Base-by-base conservation (phyloP, 768 basidiomycete species). In the Amanita brunnescens region DNA sequence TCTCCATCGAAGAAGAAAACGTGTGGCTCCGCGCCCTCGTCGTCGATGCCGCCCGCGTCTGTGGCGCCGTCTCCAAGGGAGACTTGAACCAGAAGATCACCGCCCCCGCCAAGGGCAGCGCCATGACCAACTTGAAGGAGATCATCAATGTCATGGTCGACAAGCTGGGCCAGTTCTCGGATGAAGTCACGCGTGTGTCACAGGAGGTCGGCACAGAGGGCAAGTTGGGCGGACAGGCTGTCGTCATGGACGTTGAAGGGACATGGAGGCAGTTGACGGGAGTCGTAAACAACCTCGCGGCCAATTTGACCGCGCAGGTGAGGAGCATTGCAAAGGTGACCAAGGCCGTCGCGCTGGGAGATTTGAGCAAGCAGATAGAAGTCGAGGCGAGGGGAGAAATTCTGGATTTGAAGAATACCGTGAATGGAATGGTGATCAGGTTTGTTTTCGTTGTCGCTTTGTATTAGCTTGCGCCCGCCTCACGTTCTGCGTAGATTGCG, bases 361-460 rank as follows among this genome's bases (percentile, higher is more conserved):
- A 97, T 67, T 69, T 92, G 58, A 84, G 80, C 46, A 89, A 89
- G 65, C 90, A 88, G 63, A 94, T 97, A 59, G 89, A 91, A 52
- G 92, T 95, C 59, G 90, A 92, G 60, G 87, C 85, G 9, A 77
- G 83, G 21, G 93, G 93, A 16, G 93, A 97, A 68, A 95, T 97
- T 51, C 69, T 87, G 53, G 87, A 91, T 64, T 70, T 91, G 63
- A 91, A 77, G 63, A 77, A 77, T 55, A 79, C 77, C 21, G 77
- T 80, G 45, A 80, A 79, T 62, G 76, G 76, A 58, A 79, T 79
- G 78, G 77, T 79, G 8, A 70, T 77, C 49, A 75, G 72, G 54
- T 48, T 14, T 21, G 47, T 26, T 9, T 37, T 3, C 10, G n/a
- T n/a, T n/a, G n/a, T 10, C 24, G 10, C 26, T 26, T 24, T 48